Evolutionary conservation across 768 basidiomycete genomes (phyloP), one percentile per base, ranked within the genome.

Genomic region (Hirschioporus abietinus): DNA sequence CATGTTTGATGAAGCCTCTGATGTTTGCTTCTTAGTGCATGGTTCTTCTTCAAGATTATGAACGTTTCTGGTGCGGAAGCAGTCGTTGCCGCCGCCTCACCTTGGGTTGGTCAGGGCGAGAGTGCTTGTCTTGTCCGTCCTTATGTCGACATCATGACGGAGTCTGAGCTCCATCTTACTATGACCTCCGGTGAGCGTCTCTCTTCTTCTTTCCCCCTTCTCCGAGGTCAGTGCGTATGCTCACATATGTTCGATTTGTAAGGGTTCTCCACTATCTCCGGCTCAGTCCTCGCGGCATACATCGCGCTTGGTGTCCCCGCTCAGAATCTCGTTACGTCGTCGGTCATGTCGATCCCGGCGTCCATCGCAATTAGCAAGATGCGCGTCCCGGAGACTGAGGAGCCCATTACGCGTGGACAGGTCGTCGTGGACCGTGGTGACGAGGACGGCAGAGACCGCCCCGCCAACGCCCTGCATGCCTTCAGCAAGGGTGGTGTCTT

Each of bases 21-120:
- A 60, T 42, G 65, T 26, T 26, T 59, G 63, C 36, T 34, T 58
- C 65, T 60, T 65, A 90, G 89, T 73, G 95, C 94, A 2, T 94
- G 92, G 92, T 84, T 96, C 79, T 96, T 96, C 84, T 94, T 92
- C 81, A 95, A 93, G 76, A 78, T 92, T 64, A 84, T 96, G 87
- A 88, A 91, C 69, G 85, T 96, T 35, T 95, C 95, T n/a, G 95
- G 95, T 67, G 95, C 93, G 3, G 95, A 96, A 74, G 94, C 95
- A 36, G 90, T 96, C 66, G 93, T 96, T 58, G 94, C 95, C 30
- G 88, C 95, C 63, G 89, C 93, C 18, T 95, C 93, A 0, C 95
- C 95, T n/a, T 96, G 91, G 85, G 87, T 96, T 70, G 95, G 95
- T 24, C 91, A 92, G 78, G 94, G 91, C 74, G 94, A 95, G 76